Base-by-base conservation (phyloP, 306 rosid genomes). In the Gastrolobium villosum region DNA sequence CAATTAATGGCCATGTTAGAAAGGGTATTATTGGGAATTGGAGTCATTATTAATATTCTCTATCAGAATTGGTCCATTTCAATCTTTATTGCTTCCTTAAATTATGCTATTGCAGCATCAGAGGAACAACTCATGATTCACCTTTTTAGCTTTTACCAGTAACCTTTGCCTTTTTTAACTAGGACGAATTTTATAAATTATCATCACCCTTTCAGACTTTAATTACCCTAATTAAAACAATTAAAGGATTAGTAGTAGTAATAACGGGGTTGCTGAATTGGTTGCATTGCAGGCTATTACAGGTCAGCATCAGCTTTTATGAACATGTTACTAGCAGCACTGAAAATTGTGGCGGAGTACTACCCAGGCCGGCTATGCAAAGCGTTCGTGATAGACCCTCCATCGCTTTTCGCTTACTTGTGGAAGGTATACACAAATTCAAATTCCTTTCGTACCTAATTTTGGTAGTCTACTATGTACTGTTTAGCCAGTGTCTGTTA, bases 371-470 rank as follows among this genome's bases (percentile, higher is more conserved):
- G 91, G 30, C 89, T 95, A 36, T 37, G 72, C 82, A 88, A 88
- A 63, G 92, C 94, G 3, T 95, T 95, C 73, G 87, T 95, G 2
- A 91, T 93, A n/a, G 99, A 95, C 87, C 93, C 99, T 45, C 99
- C 99, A 0, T 82, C 94, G 2, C 86, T 95, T 11, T 95, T 95
- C 79, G 80, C 98, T 32, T 95, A 95, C 78, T 67, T 95, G 45
- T 95, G 99, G 99, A 95, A 95, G 99, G 99, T 95, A 87, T 26
- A 75, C 57, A 35, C 76, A 70, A 70, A 67, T 72, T 79, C 81
- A 80, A 81, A 86, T 4, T 49, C 53, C 46, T 60, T 35, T 44
- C 40, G 11, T 68, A 32, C 52, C 74, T 65, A 57, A n/a, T 60
- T 81, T 75, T 78, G 60, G 78, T 8, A 78, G 36, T 68, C 76